These are phyloP conservation scores for Heracleum sosnowskyi DNA, from an alignment of 129 eudicot species.

Conservation along the genomic window DNA sequence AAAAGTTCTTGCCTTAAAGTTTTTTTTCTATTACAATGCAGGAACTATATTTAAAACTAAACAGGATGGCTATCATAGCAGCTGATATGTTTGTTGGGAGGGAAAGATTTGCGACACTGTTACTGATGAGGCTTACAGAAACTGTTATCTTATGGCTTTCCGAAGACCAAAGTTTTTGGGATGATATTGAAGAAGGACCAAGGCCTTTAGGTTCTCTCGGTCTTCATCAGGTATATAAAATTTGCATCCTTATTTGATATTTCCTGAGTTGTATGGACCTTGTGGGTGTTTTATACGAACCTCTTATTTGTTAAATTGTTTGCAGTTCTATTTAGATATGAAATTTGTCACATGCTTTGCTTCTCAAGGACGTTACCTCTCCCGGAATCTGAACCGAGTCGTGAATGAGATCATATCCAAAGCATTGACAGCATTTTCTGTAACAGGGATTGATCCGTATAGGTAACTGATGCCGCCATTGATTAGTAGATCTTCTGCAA, in stretches of 20 bases:
- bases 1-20: neutral
- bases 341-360: conserved; percentile 90
- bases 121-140: conserved; percentile 94
- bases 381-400: conserved; percentile 74
- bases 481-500: neutral
- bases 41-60: conserved; percentile 84
- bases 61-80: conserved; percentile 81
- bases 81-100: conserved; percentile 95
- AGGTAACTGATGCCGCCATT: conserved; percentile 27
- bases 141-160: conserved; percentile 94
- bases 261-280: neutral
- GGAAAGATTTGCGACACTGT: conserved; percentile 88
- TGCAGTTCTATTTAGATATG: conserved; percentile 97
- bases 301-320: neutral
- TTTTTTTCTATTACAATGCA: conserved; percentile 23
- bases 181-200: conserved; percentile 96
- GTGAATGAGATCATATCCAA: conserved; percentile 81
- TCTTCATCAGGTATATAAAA: conserved; percentile 71
- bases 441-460: conserved; percentile 89
- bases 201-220: conserved; percentile 82
- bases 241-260: neutral
- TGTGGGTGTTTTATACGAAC: neutral
- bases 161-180: conserved; percentile 96
- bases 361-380: conserved; percentile 92
- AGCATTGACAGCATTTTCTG: conserved; percentile 72